Percentiles rank a stretch among this genome's conserved stretches.
These are phyloP conservation scores for Aureobasidium sp. DNA, from an alignment of 2,329 filamentous ascomycete species.

Conservation along the genomic window DNA sequence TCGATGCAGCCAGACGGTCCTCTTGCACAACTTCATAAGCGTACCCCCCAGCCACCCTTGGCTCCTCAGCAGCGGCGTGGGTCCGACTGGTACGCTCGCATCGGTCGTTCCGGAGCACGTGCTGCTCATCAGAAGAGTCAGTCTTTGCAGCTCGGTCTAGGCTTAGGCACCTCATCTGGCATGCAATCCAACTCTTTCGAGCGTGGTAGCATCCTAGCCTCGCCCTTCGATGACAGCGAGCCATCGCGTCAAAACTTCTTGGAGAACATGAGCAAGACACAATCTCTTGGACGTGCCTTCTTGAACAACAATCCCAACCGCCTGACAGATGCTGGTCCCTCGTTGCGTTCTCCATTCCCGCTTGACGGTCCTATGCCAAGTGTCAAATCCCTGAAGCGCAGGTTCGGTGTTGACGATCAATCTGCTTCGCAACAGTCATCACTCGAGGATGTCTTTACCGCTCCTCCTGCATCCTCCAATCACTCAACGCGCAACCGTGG, in stretches of 20 bases:
- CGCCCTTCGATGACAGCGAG: conserved; percentile 34
- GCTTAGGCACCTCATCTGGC: conserved; percentile 26
- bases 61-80: conserved; percentile 24
- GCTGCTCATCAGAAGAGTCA: conserved; percentile 46
- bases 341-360: conserved; percentile 47
- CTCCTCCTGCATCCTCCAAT: conserved; percentile 39
- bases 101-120: conserved; percentile 39
- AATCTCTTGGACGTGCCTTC: conserved; percentile 26
- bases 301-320: conserved; percentile 20
- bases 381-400: conserved; percentile 50
- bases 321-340: conserved; percentile 18
- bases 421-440: conserved; percentile 36
- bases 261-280: conserved; percentile 28
- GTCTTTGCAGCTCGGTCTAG: conserved; percentile 42
- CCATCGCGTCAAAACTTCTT: conserved; percentile 25
- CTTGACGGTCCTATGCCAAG: conserved; percentile 46
- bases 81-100: conserved; percentile 36
- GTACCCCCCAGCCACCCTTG: conserved; percentile 31
- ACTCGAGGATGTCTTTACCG: conserved; percentile 40
- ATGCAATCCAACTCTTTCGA: conserved; percentile 14
- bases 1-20: conserved; percentile 46
- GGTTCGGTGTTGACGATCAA: conserved; percentile 45
- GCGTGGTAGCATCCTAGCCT: conserved; percentile 30
- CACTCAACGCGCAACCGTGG: conserved; percentile 54
- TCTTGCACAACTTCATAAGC: conserved; percentile 34